Base-by-base conservation (phyloP, 2,329 filamentous ascomycete genomes). In the Eurotiales sp. region DNA sequence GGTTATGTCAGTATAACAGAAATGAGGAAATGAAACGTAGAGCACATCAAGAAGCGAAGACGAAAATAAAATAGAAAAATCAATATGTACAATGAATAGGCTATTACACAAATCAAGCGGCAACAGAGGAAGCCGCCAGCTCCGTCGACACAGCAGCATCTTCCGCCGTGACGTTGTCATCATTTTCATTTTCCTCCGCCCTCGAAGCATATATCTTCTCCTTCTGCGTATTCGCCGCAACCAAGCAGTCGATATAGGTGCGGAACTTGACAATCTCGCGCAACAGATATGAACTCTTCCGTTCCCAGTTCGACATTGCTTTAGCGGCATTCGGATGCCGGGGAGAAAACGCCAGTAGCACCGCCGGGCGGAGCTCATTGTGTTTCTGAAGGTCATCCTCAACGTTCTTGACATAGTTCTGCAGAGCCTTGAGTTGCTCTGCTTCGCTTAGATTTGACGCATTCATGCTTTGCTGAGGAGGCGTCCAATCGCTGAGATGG, bases 251-350 rank as follows among this genome's bases (percentile, higher is more conserved):
- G 59, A 96, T 91, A 64, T 97, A 99, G 0, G 91, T 97, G 54
- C 87, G 80, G 73, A 96, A 97, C 71, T 97, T 97, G 69, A 97
- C 90, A 67, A 95, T 96, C 73, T 99, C 93, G 30, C 88, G 80
- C 11, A 97, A 78, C 36, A 99, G 74, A 66, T 97, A 96, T 25
- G 88, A 86, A 51, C 89, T 95, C 75, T 97, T 97, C 64, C 87
- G 85, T 75, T 99, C 91, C 92, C 93, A 99, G 70, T 99, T 99
- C 17, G 85, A 80, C 87, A 97, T 92, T 14, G 92, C 90, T 70
- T 87, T 91, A 56, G 76, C 77, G 14, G 85, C 82, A 63, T 97
- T 97, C 32, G 83, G 79, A 55, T 92, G 87, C 25, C 90, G 83
- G 3, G 90, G 87, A 12, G 89, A 90, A 66, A 95, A 97, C 8